phyloP scores from a whole-genome alignment of 345 rosid genomes.

The Populus simonii region DNA sequence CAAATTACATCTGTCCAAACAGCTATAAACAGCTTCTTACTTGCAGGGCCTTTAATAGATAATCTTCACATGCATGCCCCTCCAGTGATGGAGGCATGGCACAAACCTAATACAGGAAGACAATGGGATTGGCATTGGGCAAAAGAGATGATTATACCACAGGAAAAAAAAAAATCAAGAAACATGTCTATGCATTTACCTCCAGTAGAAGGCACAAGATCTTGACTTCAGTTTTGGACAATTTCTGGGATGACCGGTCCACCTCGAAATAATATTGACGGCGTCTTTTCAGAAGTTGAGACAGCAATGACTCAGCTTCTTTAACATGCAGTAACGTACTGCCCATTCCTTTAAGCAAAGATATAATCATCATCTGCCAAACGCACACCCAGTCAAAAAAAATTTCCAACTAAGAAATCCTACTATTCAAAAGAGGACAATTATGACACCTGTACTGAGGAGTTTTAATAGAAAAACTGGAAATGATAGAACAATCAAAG shows the following conservation, averaged over 20 bases:
- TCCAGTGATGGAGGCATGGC: conserved; percentile 32
- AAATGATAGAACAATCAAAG: background rate
- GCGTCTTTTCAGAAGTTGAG: conserved; percentile 60
- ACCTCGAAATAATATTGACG: conserved; percentile 38
- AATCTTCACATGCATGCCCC: conserved; percentile 42
- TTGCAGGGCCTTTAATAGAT: conserved; percentile 53
- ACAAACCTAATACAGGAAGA: conserved; percentile 54
- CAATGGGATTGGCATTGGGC: conserved; percentile 21
- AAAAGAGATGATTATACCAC: conserved; percentile 6
- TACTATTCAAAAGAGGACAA: background rate
- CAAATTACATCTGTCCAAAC: conserved; percentile 4
- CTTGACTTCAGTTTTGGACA: conserved; percentile 59
- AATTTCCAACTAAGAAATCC: background rate
- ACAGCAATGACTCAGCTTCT: conserved; percentile 55
- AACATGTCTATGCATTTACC: conserved; percentile 39
- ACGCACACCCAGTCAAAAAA: conserved; percentile 10
- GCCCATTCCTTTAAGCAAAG: conserved; percentile 79
- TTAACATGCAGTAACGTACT: conserved; percentile 42
- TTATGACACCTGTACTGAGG: background rate
- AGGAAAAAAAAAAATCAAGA: background rate
- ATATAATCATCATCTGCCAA: conserved; percentile 69
- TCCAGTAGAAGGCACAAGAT: conserved; percentile 81
- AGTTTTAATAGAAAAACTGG: background rate
- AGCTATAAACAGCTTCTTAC: conserved; percentile 43
- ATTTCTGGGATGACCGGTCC: conserved; percentile 41